Evolutionary conservation across 768 basidiomycete genomes (phyloP).

Genomic region (Leccinum disarticulatum): DNA sequence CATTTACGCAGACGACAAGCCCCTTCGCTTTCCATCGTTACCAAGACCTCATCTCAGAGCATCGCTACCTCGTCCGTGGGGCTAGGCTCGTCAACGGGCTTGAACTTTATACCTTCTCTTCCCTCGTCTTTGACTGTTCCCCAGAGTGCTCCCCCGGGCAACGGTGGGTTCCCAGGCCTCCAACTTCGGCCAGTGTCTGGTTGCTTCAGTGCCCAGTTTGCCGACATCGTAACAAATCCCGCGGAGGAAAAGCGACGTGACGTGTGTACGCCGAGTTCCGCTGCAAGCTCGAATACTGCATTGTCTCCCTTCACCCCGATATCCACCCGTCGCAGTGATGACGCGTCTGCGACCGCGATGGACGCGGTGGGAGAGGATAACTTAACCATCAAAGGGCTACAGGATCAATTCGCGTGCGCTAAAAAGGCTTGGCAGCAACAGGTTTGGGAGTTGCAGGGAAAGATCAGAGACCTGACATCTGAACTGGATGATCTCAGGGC

Average conservation of each 20-base stretch:
- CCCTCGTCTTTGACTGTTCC: slow-evolving; percentile 32
- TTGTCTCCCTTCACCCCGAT: slow-evolving; percentile 51
- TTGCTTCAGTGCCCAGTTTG: slow-evolving; percentile 70
- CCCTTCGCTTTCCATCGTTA: slow-evolving; percentile 32
- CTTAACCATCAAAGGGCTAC: slow-evolving; percentile 50
- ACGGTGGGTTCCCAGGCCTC: slow-evolving; percentile 62
- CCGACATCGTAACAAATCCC: slow-evolving; percentile 37
- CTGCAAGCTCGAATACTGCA: slow-evolving; percentile 38
- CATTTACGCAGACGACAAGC: slow-evolving; percentile 31
- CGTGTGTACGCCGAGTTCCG: slow-evolving; percentile 51
- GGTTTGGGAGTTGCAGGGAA: slow-evolving; percentile 73
- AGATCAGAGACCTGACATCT: slow-evolving; percentile 67
- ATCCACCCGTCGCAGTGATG: slow-evolving; percentile 34
- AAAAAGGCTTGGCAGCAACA: slow-evolving; percentile 70
- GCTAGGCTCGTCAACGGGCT: slow-evolving; percentile 7
- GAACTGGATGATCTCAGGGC: slow-evolving; percentile 61
- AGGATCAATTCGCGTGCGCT: slow-evolving; percentile 57
- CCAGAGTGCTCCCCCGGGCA: slow-evolving; percentile 65
- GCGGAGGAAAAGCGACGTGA: slow-evolving; percentile 38
- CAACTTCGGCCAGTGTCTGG: slow-evolving; percentile 75
- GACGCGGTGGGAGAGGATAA: slow-evolving; percentile 42
- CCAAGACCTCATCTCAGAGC: slow-evolving; percentile 17
- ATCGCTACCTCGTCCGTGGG: slow-evolving; percentile 17
- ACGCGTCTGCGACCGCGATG: slow-evolving; percentile 26
- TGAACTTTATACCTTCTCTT: slow-evolving; percentile 11